Percentiles rank a stretch among this genome's conserved stretches.
Evolutionary conservation across 352 stramenopile species (phyloP).

Genomic region (Pythium brassicae): DNA sequence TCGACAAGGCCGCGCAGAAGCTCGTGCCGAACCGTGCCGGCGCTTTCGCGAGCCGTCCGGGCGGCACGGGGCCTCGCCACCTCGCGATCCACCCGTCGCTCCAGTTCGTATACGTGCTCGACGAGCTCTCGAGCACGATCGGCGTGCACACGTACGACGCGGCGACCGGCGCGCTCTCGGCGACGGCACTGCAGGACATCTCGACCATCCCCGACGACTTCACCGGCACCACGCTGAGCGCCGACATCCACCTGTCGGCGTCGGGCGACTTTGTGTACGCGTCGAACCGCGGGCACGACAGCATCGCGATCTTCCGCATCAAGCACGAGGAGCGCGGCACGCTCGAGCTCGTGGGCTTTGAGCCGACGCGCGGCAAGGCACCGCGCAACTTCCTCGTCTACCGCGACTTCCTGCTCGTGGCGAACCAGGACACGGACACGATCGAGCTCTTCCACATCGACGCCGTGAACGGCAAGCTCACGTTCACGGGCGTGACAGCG

Average conservation of each 20-base stretch:
- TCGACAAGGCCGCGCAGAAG: slow-evolving; percentile 36
- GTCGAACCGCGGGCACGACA: slow-evolving; percentile 43
- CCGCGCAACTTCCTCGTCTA: slow-evolving; percentile 35
- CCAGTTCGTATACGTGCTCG: slow-evolving; percentile 58
- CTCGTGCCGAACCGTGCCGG: slow-evolving; percentile 27
- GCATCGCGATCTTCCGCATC: slow-evolving; percentile 29
- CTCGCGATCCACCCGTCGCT: slow-evolving; percentile 57
- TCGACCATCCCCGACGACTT: slow-evolving; percentile 56
- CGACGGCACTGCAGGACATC: slow-evolving; percentile 48
- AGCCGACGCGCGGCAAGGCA: slow-evolving; percentile 23
- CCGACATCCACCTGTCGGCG: slow-evolving; percentile 26
- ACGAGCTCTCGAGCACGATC: slow-evolving; percentile 67
- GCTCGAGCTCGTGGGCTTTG: slow-evolving; percentile 23
- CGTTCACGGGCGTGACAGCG: slow-evolving; percentile 25
- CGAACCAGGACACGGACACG: slow-evolving; percentile 46
- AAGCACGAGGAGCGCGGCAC: slow-evolving; percentile 10
- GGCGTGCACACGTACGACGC: slow-evolving; percentile 51
- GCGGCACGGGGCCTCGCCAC: slow-evolving; percentile 66
- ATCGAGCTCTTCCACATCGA: slow-evolving; percentile 45
- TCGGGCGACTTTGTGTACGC: slow-evolving; percentile 38
- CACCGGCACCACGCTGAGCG: slow-evolving; percentile 25
- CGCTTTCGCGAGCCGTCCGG: slow-evolving; percentile 35
- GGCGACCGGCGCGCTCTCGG: slow-evolving; percentile 35
- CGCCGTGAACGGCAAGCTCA: slow-evolving; percentile 21
- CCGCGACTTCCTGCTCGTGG: slow-evolving; percentile 25